Evolutionary conservation across 2,329 filamentous ascomycete genomes (phyloP).

Genomic region (Blastomyces silverae): DNA sequence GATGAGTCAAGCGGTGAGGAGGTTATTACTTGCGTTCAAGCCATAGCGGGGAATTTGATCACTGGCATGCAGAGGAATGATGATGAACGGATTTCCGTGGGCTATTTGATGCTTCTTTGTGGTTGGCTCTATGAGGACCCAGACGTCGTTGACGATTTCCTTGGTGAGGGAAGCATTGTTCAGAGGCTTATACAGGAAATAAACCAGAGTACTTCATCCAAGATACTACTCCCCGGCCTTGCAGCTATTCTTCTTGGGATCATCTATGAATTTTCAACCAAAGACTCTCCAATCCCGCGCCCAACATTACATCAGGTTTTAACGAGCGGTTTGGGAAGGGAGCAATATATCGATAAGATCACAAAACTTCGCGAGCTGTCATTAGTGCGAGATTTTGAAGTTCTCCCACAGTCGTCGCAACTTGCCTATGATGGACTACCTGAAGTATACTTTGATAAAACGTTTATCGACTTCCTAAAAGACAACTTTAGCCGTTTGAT

Average conservation of each 20-base stretch:
- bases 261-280: constrained; percentile 94
- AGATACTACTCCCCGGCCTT: constrained; percentile 68
- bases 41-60: constrained; percentile 77
- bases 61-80: constrained; percentile 67
- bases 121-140: constrained; percentile 90
- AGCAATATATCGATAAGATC: constrained; percentile 79
- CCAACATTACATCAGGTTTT: constrained; percentile 74
- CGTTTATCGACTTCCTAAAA: constrained; percentile 90
- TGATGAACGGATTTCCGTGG: constrained; percentile 72
- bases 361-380: constrained; percentile 69
- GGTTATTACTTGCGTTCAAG: constrained; percentile 88
- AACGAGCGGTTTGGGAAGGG: constrained; percentile 68
- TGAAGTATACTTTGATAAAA: constrained; percentile 76
- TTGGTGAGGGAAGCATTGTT: constrained; percentile 87
- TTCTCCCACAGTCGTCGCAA: constrained; percentile 63
- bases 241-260: constrained; percentile 79
- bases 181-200: constrained; percentile 74
- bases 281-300: constrained; percentile 85
- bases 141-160: constrained; percentile 84
- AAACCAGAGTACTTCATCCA: constrained; percentile 54
- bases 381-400: constrained; percentile 80
- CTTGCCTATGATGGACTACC: constrained; percentile 53
- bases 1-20: constrained; percentile 87
- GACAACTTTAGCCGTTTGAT: constrained; percentile 85
- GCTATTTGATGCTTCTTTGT: constrained; percentile 81